Evolutionary conservation across 208 protist species (phyloP).

Genomic region (Phytomonas francai): DNA sequence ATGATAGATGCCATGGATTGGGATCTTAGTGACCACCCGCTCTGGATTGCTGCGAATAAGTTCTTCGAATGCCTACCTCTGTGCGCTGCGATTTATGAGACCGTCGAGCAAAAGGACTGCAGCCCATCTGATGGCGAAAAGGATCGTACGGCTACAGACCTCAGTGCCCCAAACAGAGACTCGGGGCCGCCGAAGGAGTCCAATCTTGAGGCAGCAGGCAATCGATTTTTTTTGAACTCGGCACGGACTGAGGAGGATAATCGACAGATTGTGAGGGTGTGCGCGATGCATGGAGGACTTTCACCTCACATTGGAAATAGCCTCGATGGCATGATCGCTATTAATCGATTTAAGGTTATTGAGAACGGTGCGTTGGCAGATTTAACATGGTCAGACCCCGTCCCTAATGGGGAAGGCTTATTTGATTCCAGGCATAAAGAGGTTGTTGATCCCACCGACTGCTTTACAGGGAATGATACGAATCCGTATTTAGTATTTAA

Average conservation of each 20-base stretch:
- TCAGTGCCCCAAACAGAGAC: not conserved
- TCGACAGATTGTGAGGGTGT: constrained; percentile 64
- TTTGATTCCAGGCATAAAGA: not conserved
- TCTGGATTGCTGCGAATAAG: constrained; percentile 72
- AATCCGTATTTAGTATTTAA: constrained; percentile 2
- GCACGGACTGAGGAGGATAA: constrained; percentile 5
- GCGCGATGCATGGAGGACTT: constrained; percentile 98
- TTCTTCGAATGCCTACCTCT: constrained; percentile 66
- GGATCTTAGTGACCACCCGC: constrained; percentile 61
- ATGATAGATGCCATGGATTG: constrained; percentile 31
- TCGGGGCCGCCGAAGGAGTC: not conserved
- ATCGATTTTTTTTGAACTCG: not conserved
- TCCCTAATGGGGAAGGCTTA: constrained; percentile 1
- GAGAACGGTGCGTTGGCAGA: constrained; percentile 98
- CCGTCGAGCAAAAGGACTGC: not conserved
- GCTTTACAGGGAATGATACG: not conserved
- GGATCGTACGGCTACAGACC: not conserved
- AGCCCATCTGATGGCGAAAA: not conserved
- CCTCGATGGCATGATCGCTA: constrained; percentile 93
- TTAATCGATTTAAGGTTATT: constrained; percentile 91
- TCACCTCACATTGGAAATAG: constrained; percentile 93
- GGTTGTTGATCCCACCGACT: not conserved
- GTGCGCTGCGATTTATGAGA: constrained; percentile 94
- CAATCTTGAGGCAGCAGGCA: not conserved
- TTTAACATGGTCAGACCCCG: constrained; percentile 98